Evolutionary conservation across 2,329 filamentous ascomycete genomes (phyloP), one percentile per base, ranked within the genome.

Genomic region (Pseudocercospora macadamiae): DNA sequence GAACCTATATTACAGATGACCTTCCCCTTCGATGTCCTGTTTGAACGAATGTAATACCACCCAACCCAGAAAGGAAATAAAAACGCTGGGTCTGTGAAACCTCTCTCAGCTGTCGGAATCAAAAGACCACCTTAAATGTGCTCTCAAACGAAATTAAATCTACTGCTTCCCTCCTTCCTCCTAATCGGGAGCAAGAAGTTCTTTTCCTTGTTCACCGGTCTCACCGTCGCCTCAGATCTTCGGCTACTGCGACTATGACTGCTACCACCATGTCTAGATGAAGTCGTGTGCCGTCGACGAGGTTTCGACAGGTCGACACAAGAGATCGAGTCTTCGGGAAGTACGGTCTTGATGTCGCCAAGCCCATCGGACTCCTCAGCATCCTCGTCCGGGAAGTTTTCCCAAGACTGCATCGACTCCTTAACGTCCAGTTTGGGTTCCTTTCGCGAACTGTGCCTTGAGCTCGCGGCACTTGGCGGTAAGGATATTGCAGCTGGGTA

Each of bases 241-340:
- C 58, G 54, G 28, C 36, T 63, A 18, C 44, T 48, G 19, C 54
- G 49, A 34, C 51, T 60, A 19, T 52, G 59, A 52, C 52, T 64
- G 45, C 55, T 65, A 3, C 53, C 61, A 34, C 61, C 60, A 36
- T 42, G 56, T 47, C 52, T 23, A 23, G 47, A 52, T 14, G 57
- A 51, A 57, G 57, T 51, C 2, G 48, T 44, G 28, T 54, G 58
- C 34, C 53, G 59, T 42, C 45, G 56, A 18, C 45, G 55, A 16
- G 53, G 53, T 44, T 51, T 45, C 7, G 39, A 51, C 10, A 63
- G 32, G 54, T 66, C 62, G 6, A 72, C 75, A 67, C 79, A 76
- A 12, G 76, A 79, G 60, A 81, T 80, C 54, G 75, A 78, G 59
- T 82, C 79, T 59, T 78, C 77, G 1, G 79, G 79, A 2, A 76